These are phyloP conservation scores for Rhododendron simsii DNA, from an alignment of 148 eudicot species.

Conservation along the genomic window DNA sequence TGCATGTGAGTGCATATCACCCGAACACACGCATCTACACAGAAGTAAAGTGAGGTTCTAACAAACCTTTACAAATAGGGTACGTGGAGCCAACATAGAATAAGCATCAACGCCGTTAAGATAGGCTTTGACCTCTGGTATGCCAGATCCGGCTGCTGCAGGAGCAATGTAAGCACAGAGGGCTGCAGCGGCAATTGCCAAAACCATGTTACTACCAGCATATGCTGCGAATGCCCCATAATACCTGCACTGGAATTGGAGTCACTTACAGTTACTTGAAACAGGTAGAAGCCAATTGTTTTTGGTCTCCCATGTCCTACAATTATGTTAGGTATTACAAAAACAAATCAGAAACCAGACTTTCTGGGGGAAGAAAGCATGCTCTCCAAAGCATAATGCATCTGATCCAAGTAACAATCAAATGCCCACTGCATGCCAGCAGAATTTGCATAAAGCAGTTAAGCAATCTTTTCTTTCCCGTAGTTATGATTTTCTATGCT, in stretches of 20 bases:
- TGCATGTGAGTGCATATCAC: neutral
- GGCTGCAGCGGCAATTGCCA: constrained; percentile 54
- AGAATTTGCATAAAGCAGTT: neutral
- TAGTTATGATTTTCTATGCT: neutral
- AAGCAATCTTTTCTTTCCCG: neutral
- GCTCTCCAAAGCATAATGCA: neutral
- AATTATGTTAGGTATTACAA: neutral
- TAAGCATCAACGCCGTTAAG: constrained; percentile 82
- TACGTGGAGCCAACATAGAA: constrained; percentile 76
- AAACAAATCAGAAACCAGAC: neutral
- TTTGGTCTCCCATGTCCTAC: neutral
- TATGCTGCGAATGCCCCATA: constrained; percentile 52
- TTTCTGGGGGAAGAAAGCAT: neutral
- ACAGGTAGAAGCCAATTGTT: neutral
- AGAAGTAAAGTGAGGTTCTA: neutral
- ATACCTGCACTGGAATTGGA: constrained; percentile 52
- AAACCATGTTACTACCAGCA: constrained; percentile 53
- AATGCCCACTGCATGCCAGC: neutral
- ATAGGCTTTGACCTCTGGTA: constrained; percentile 92
- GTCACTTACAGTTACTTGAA: neutral
- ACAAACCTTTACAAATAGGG: constrained; percentile 73
- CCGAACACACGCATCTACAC: neutral
- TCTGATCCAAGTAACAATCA: neutral
- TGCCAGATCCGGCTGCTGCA: constrained; percentile 95
- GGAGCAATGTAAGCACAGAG: constrained; percentile 81